phyloP scores from a whole-genome alignment of 2,329 filamentous ascomycete genomes.

The Cladophialophora psammophila region DNA sequence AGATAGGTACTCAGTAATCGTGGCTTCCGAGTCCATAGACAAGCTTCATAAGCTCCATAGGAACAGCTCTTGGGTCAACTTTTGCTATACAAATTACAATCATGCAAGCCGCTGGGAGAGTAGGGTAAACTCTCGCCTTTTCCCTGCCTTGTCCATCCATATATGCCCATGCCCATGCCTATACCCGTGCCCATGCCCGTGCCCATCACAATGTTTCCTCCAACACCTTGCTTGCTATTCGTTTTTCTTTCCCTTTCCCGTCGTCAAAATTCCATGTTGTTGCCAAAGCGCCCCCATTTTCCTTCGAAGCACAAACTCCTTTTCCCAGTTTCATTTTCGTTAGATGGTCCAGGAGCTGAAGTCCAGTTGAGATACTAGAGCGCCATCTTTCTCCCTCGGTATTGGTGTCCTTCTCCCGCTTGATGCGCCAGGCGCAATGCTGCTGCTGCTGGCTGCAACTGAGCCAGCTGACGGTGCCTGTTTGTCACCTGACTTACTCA shows the following conservation, averaged over 20 bases:
- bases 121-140: slow-evolving; percentile 18
- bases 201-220: slow-evolving; percentile 14
- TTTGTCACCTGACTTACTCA: slow-evolving; percentile 27
- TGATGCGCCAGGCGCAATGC: slow-evolving; percentile 8
- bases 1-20: too few relatives aligned
- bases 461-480: slow-evolving; percentile 14
- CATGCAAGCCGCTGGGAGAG: neutral
- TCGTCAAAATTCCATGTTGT: slow-evolving; percentile 7
- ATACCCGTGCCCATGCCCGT: neutral
- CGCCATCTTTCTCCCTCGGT: slow-evolving; percentile 29
- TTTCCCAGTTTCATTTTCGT: neutral
- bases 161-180: neutral
- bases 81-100: slow-evolving; percentile 29
- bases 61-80: slow-evolving; percentile 5
- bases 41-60: neutral
- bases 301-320: neutral
- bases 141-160: slow-evolving; percentile 1
- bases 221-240: slow-evolving; percentile 32
- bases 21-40: too few relatives aligned
- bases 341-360: slow-evolving; percentile 37
- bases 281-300: slow-evolving; percentile 3
- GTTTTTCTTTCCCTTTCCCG: slow-evolving; percentile 12
- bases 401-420: slow-evolving; percentile 36
- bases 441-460: slow-evolving; percentile 4
- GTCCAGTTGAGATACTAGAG: slow-evolving; percentile 35